Evolutionary conservation across 2,329 filamentous ascomycete species (phyloP), one percentile per base, ranked within the genome.

Genomic region (Xylaria arbuscula): DNA sequence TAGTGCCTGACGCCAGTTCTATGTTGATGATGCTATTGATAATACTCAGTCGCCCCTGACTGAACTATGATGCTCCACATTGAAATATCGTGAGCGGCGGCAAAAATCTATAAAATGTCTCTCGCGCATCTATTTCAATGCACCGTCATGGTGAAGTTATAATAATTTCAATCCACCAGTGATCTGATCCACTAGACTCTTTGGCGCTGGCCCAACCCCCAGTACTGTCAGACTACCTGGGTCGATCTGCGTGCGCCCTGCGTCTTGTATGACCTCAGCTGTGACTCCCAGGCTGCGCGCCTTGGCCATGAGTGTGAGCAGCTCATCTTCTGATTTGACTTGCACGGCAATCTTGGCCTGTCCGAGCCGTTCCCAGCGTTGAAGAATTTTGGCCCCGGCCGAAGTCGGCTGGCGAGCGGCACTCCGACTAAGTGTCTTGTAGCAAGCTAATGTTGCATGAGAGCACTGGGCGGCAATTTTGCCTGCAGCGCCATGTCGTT

Each of bases 401-500:
- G 85, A 85, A 45, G 83, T 80, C 48, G 87, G 82, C 61, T 85
- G 82, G 61, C 83, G 80, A 2, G 84, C 80, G n/a, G 88, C 83
- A 63, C 83, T 81, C 53, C 84, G 81, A 65, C 89, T 82, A 72
- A 97, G 89, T 67, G 90, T 84, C 83, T 98, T 98, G 89, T 97
- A 99, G 87, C 95, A 98, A 64, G 95, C 94, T 65, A 99, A 90
- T 2, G 95, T 97, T n/a, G 96, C 96, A 81, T 98, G 96, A 58
- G 91, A 92, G 82, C 92, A 95, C 82, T 98, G 96, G 8, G 96
- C 96, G 66, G 93, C 96, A 76, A 98, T 98, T 86, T 99, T 99
- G 76, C 95, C 95, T 97, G 72, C 54, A 34, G 62, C 34, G 55
- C 32, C 11, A 50, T 22, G 17, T 42, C 24, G 53, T 73, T 66